phyloP scores from a whole-genome alignment of 2,329 filamentous ascomycete genomes.

The Hirsutella rhossiliensis region DNA sequence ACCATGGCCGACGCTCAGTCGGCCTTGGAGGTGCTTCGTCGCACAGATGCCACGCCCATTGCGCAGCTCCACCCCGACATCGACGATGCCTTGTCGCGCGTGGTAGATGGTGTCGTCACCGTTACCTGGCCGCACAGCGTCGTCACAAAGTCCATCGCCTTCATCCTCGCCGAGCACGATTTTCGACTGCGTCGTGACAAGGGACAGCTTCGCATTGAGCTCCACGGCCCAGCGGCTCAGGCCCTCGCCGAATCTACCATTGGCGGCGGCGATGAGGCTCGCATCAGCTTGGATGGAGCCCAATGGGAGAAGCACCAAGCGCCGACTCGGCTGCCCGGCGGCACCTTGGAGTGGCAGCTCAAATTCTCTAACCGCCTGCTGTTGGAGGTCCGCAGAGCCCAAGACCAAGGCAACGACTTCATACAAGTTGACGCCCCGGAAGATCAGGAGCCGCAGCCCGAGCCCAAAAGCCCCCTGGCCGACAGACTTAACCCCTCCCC shows the following conservation, averaged over 20 bases:
- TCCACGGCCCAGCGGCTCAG: slow-evolving; percentile 58
- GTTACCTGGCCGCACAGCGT: slow-evolving; percentile 88
- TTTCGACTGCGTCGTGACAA: slow-evolving; percentile 64
- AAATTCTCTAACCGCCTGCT: slow-evolving; percentile 38
- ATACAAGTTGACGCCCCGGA: slow-evolving; percentile 37
- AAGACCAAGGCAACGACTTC: slow-evolving; percentile 31
- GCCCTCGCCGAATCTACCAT: slow-evolving; percentile 54
- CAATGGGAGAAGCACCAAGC: slow-evolving; percentile 47
- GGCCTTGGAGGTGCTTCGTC: slow-evolving; percentile 11
- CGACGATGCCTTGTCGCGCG: slow-evolving; percentile 23
- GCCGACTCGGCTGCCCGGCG: slow-evolving; percentile 34
- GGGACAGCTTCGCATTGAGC: slow-evolving; percentile 72
- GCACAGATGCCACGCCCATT: slow-evolving; percentile 35
- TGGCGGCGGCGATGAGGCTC: slow-evolving; percentile 67
- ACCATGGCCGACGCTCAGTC: slow-evolving; percentile 1
- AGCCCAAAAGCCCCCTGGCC: not conserved
- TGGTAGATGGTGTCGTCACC: slow-evolving; percentile 62
- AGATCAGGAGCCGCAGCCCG: slow-evolving; percentile 7
- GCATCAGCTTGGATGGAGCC: slow-evolving; percentile 56
- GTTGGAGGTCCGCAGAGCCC: slow-evolving; percentile 28
- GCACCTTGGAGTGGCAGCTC: slow-evolving; percentile 46
- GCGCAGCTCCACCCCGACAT: slow-evolving; percentile 40
- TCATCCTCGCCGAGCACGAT: slow-evolving; percentile 76
- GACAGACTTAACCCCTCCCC: not conserved
- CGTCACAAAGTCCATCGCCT: slow-evolving; percentile 58